Conservation (phyloP, 2,329 filamentous ascomycete genomes). For the Pestalotiopsis fici region DNA sequence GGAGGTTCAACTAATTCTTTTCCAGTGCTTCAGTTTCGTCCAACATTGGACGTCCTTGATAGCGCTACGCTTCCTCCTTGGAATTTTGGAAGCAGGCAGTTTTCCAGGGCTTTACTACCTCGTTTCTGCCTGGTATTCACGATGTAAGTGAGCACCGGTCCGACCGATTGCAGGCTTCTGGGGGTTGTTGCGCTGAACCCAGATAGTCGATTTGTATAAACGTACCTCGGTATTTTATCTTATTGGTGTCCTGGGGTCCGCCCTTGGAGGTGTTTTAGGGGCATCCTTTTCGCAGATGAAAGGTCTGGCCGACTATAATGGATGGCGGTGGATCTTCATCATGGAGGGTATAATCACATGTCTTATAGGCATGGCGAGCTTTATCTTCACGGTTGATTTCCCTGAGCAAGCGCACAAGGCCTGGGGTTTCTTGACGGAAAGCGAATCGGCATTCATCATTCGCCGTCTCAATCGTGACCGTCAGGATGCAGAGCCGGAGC, state of each 20-base stretch:
- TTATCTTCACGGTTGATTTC: slow-evolving; percentile 34
- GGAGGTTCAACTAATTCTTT: background rate
- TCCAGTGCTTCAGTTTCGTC: background rate
- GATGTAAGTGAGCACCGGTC: background rate
- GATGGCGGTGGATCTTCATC: slow-evolving; percentile 49
- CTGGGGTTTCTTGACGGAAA: background rate
- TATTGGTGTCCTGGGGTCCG: slow-evolving; percentile 63
- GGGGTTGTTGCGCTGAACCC: background rate
- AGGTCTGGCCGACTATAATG: slow-evolving; percentile 44
- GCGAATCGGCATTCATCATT: background rate
- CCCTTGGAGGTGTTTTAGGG: slow-evolving; percentile 53
- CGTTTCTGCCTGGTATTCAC: slow-evolving; percentile 26
- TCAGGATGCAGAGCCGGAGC: background rate
- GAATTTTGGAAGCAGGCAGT: slow-evolving; percentile 21
- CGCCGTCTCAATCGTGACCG: background rate
- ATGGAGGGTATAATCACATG: slow-evolving; percentile 60
- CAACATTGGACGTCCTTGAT: background rate
- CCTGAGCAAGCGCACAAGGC: background rate
- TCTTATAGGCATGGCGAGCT: slow-evolving; percentile 56
- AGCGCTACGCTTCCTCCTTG: background rate
- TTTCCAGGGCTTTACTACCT: slow-evolving; percentile 29
- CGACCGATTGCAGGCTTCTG: background rate
- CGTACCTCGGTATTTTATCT: slow-evolving; percentile 29
- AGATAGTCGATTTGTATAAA: slow-evolving; percentile 22
- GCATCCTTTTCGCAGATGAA: slow-evolving; percentile 47